A percentile compares a stretch with the other conserved stretches of the same genome.
These are phyloP conservation scores for Sarcomyxa edulis DNA, from an alignment of 768 basidiomycete genomes.

Conservation along the genomic window DNA sequence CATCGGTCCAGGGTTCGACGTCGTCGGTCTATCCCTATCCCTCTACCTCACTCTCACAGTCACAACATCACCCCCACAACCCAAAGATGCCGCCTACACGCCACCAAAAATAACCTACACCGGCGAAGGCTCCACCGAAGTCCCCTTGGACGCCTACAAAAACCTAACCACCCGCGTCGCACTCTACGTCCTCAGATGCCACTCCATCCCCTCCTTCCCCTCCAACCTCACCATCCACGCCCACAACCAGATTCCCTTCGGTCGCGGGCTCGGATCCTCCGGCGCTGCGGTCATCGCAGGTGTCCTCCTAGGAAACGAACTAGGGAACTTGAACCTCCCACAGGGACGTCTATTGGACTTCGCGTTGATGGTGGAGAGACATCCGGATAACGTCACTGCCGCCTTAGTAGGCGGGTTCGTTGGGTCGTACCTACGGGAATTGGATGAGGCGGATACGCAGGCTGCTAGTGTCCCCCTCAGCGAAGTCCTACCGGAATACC, in stretches of 20 bases:
- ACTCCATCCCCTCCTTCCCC: constrained; percentile 71
- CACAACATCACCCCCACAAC: constrained; percentile 21
- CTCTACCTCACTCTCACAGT: constrained; percentile 77
- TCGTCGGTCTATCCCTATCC: constrained; percentile 95
- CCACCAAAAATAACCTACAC: constrained; percentile 69
- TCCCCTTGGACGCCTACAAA: constrained; percentile 92
- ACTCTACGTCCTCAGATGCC: constrained; percentile 94
- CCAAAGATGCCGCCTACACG: constrained; percentile 26
- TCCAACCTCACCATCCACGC: constrained; percentile 68
- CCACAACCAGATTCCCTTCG: constrained; percentile 95
- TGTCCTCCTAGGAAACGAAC: constrained; percentile 81
- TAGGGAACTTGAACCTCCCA: constrained; percentile 70
- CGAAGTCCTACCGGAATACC: constrained; percentile 95
- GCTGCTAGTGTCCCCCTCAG: constrained; percentile 90
- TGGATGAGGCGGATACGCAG: constrained; percentile 73
- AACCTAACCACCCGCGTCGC: constrained; percentile 97
- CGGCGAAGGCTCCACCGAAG: constrained; percentile 87
- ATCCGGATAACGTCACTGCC: constrained; percentile 98
- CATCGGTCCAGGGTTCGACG: constrained; percentile 98
- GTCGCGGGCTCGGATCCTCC: constrained; percentile 94
- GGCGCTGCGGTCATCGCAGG: constrained; percentile 99
- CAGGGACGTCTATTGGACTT: constrained; percentile 82
- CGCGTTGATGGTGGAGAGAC: constrained; percentile 97
- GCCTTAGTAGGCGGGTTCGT: constrained; percentile 96
- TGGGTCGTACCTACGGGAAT: constrained; percentile 89